These are phyloP conservation scores for Chrysochromulina tobinii DNA, from an alignment of 78 protist species.

Conservation along the genomic window DNA sequence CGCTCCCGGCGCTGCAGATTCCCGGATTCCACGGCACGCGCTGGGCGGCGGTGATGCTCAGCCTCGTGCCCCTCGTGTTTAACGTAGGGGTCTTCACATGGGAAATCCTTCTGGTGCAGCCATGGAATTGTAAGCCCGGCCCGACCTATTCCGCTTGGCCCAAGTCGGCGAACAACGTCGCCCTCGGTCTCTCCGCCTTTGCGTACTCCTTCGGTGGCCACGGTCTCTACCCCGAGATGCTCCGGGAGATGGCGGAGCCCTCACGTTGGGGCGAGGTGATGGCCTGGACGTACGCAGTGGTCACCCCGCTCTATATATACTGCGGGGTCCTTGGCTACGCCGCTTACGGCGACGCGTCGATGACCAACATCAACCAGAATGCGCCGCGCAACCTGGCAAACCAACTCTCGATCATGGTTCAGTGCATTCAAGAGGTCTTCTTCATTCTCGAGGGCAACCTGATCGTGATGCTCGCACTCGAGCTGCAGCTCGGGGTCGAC, in stretches of 20 bases:
- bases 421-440: no score
- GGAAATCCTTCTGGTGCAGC: not conserved
- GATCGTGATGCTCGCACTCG: not conserved
- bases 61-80: not conserved
- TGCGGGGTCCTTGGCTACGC: not conserved
- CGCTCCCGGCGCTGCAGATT: not conserved
- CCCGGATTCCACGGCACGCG: not conserved
- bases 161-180: not conserved
- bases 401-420: not conserved
- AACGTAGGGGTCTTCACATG: not conserved
- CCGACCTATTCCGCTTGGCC: not conserved
- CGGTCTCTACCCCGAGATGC: constrained; percentile 13
- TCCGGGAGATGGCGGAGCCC: not conserved
- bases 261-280: not conserved
- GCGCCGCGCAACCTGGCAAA: not conserved
- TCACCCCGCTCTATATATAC: not conserved
- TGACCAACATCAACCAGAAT: not conserved
- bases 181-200: not conserved
- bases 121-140: not conserved
- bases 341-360: not conserved
- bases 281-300: not conserved
- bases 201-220: constrained; percentile 28
- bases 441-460: no score
- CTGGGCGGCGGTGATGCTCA: not conserved
- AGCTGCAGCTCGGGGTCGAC: not conserved